phyloP scores from a whole-genome alignment of 306 rosid genomes.

The Rosa rugosa region DNA sequence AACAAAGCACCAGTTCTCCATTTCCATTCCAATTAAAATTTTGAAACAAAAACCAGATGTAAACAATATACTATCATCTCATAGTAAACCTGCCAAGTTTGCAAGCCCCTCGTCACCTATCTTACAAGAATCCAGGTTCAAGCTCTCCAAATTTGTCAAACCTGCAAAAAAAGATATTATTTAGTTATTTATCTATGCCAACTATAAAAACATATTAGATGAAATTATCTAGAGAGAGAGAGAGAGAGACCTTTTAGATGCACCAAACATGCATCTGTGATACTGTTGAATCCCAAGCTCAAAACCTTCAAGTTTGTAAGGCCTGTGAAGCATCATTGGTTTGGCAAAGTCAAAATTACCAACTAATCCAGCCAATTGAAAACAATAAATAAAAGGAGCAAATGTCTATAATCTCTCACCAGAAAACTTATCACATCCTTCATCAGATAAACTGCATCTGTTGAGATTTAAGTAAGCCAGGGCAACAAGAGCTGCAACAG shows the following conservation, averaged over 20 bases:
- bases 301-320: conserved; percentile 55
- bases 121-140: conserved; percentile 68
- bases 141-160: conserved; percentile 60
- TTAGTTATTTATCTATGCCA: neutral
- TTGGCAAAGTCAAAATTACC: conserved; percentile 1
- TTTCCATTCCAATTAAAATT: conserved; percentile 4
- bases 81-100: conserved; percentile 52
- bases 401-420: conserved; percentile 40
- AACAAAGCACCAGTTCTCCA: neutral
- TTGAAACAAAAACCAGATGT: conserved; percentile 1
- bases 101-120: conserved; percentile 62
- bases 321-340: conserved; percentile 37
- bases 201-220: neutral
- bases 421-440: conserved; percentile 55
- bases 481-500: conserved; percentile 47
- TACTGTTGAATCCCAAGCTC: conserved; percentile 58
- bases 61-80: neutral
- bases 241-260: conserved; percentile 53
- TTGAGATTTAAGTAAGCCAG: conserved; percentile 61
- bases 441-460: conserved; percentile 49
- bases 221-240: conserved; percentile 8
- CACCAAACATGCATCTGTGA: conserved; percentile 56
- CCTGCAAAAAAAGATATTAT: conserved; percentile 35
- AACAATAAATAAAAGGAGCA: neutral
- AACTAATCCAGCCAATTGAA: neutral